Base-by-base conservation (phyloP, 805 yeast species). In the Ascoidea asiatica region DNA sequence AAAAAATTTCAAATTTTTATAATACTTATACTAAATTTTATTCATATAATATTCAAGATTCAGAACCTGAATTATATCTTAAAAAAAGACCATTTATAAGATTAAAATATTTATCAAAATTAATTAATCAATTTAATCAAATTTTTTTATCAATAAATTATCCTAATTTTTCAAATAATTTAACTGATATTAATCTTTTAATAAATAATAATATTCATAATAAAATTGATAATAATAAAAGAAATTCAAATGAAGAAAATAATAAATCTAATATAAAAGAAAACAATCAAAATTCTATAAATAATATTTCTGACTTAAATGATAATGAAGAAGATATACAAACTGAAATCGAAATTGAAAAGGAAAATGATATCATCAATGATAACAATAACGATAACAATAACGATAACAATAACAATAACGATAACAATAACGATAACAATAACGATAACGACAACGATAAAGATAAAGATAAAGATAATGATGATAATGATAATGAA, bases 81-180 rank as follows among this genome's bases (percentile, higher is more conserved):
- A 29, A 29, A 29, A 29, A 29, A 15, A 29, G 15, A 17, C 52
- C 52, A 11, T 47, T 49, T 21, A 45, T 49, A 1, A 39, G 50
- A 38, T 49, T 44, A 40, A 49, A 46, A 37, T 42, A 45, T 5
- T 38, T 46, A 17, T 40, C 38, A 6, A 43, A 49, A 37, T 37
- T 42, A 8, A 21, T 46, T 5, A 41, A 37, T n/a, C n/a, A n/a
- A n/a, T n/a, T n/a, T n/a, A n/a, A n/a, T n/a, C n/a, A n/a, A n/a
- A n/a, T n/a, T n/a, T n/a, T n/a, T n/a, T n/a, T n/a, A n/a, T n/a
- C n/a, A n/a, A n/a, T n/a, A n/a, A n/a, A n/a, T n/a, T n/a, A n/a
- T n/a, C n/a, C n/a, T n/a, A n/a, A n/a, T n/a, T n/a, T n/a, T n/a
- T n/a, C n/a, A n/a, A n/a, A n/a, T n/a, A n/a, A n/a, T n/a, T n/a